Conservation (phyloP, 2,329 filamentous ascomycete genomes). For the Pyrenochaeta sp. region DNA sequence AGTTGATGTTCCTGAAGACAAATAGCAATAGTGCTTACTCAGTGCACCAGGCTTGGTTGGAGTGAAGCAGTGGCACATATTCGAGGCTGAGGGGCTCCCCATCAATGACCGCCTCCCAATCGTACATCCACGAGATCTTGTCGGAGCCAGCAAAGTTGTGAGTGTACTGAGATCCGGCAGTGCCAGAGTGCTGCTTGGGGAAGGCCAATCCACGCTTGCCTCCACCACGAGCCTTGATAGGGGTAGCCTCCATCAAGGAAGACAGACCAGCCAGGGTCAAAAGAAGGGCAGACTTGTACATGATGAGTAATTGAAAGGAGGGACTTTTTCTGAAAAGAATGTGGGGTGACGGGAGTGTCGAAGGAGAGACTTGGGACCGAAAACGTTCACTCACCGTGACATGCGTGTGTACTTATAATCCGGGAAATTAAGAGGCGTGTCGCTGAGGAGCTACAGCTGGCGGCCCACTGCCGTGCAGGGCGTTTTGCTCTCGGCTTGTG, state of each 20-base stretch:
- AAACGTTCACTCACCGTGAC: neutral
- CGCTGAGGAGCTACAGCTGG: conserved; percentile 6
- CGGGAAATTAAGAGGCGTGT: conserved; percentile 17
- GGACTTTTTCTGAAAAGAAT: conserved; percentile 18
- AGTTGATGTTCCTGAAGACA: too few relatives aligned
- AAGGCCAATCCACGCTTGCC: conserved; percentile 43
- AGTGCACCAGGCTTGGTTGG: conserved; percentile 35
- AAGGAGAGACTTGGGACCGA: conserved; percentile 14
- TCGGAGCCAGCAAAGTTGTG: conserved; percentile 23
- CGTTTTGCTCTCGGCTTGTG: conserved; percentile 12
- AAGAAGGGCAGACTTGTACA: conserved; percentile 32
- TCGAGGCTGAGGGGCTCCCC: conserved; percentile 56
- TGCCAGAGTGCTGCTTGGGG: conserved; percentile 32
- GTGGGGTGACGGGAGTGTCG: conserved; percentile 15
- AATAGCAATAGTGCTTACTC: neutral
- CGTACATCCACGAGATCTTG: conserved; percentile 69
- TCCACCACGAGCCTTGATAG: conserved; percentile 28
- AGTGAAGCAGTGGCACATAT: conserved; percentile 66
- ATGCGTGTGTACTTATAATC: conserved; percentile 19
- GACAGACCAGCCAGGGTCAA: conserved; percentile 40
- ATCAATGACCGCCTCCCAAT: conserved; percentile 65
- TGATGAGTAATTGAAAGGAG: conserved; percentile 20
- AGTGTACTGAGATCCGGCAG: conserved; percentile 30
- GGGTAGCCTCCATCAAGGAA: conserved; percentile 34
- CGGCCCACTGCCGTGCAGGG: conserved; percentile 21